phyloP scores from a whole-genome alignment of 192 early-diverging fungal species.

The Coemansia sp. region DNA sequence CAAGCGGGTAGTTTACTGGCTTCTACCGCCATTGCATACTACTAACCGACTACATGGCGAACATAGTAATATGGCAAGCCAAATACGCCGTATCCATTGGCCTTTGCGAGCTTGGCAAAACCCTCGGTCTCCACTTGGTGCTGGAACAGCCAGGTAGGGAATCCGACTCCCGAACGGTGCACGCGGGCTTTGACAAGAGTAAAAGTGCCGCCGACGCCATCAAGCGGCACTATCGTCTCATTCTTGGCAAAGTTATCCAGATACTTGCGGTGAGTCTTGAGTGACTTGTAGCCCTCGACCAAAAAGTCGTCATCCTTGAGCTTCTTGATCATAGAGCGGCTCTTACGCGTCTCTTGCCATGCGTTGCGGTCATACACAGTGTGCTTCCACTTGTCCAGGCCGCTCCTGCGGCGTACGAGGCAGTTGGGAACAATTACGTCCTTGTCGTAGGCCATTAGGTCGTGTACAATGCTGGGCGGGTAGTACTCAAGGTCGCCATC shows the following conservation, averaged over 20 bases:
- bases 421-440: slow-evolving; percentile 70
- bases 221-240: slow-evolving; percentile 55
- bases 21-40: not conserved
- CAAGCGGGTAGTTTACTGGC: no score
- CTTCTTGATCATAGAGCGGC: slow-evolving; percentile 45
- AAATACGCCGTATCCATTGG: slow-evolving; percentile 59
- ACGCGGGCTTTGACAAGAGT: slow-evolving; percentile 63
- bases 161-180: slow-evolving; percentile 65
- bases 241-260: slow-evolving; percentile 44
- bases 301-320: slow-evolving; percentile 41
- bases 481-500: slow-evolving; percentile 72
- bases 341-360: slow-evolving; percentile 64
- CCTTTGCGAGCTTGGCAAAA: slow-evolving; percentile 69
- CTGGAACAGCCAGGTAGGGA: slow-evolving; percentile 61
- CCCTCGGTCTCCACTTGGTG: slow-evolving; percentile 75
- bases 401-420: slow-evolving; percentile 37
- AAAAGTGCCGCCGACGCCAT: slow-evolving; percentile 69
- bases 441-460: slow-evolving; percentile 63
- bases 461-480: slow-evolving; percentile 57
- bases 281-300: slow-evolving; percentile 49
- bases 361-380: slow-evolving; percentile 68
- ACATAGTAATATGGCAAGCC: slow-evolving; percentile 65
- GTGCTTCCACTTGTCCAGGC: slow-evolving; percentile 53
- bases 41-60: slow-evolving; percentile 53
- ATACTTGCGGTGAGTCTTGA: slow-evolving; percentile 45